A percentile compares a stretch with the other conserved stretches of the same genome.
These are phyloP conservation scores for Rauvolfia tetraphylla DNA, from an alignment of 257 asterid species.

Conservation along the genomic window DNA sequence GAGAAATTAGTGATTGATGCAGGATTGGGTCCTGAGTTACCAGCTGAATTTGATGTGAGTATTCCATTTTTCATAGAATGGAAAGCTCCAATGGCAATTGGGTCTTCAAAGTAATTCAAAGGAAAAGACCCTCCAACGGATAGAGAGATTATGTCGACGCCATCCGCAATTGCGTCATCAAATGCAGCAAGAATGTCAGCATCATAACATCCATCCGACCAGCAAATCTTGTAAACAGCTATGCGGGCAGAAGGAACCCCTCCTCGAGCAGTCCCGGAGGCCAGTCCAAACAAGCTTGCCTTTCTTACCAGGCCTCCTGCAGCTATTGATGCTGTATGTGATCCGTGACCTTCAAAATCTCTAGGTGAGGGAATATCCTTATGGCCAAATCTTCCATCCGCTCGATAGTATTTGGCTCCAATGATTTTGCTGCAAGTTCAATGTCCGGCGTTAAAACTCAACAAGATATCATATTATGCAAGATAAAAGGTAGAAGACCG, in stretches of 20 bases:
- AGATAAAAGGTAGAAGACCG: no score
- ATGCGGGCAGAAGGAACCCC: constrained; percentile 56
- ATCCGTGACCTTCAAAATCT: constrained; percentile 57
- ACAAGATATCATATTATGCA: neutral
- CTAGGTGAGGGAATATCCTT: constrained; percentile 44
- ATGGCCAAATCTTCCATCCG: constrained; percentile 14
- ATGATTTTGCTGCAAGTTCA: constrained; percentile 49
- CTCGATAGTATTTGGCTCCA: constrained; percentile 53
- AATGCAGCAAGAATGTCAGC: constrained; percentile 66
- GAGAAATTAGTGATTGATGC: constrained; percentile 37
- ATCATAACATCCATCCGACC: constrained; percentile 46
- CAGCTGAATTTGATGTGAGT: constrained; percentile 56
- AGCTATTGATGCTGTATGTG: constrained; percentile 61
- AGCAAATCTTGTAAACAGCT: constrained; percentile 59
- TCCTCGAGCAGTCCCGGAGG: constrained; percentile 50
- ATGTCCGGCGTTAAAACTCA: neutral
- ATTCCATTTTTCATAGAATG: constrained; percentile 69
- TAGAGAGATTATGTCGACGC: constrained; percentile 61
- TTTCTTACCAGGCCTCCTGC: constrained; percentile 36
- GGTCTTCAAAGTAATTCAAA: constrained; percentile 50
- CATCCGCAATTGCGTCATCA: constrained; percentile 75
- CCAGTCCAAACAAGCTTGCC: constrained; percentile 41
- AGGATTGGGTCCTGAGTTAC: constrained; percentile 55
- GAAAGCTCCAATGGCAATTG: constrained; percentile 69
- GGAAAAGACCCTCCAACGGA: constrained; percentile 47